Percentiles rank a stretch among this genome's conserved stretches.
Evolutionary conservation across 805 yeast species (phyloP).

Genomic region (Tetrapisispora nanseiensis): DNA sequence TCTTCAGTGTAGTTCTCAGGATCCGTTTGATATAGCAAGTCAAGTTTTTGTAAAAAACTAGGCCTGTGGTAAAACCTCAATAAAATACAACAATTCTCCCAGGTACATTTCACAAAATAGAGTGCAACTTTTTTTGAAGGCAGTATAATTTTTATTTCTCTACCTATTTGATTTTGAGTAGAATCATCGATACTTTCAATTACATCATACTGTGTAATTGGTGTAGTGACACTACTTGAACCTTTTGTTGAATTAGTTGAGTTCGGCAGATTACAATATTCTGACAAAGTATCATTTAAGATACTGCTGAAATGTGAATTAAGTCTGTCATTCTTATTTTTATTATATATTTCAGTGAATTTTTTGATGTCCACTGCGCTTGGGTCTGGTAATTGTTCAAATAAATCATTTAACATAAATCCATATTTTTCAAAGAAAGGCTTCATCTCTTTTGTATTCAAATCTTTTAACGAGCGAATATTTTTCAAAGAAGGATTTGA

Average conservation of each 20-base stretch:
- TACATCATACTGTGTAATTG: slow-evolving; percentile 5
- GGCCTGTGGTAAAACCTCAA: slow-evolving; percentile 85
- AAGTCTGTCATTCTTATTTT: not conserved
- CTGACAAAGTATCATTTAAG: not conserved
- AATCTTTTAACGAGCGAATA: not conserved
- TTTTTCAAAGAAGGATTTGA: not conserved
- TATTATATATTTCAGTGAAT: not conserved
- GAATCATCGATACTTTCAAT: slow-evolving; percentile 17
- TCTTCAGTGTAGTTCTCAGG: slow-evolving; percentile 66
- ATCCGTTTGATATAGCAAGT: slow-evolving; percentile 66
- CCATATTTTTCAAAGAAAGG: slow-evolving; percentile 7
- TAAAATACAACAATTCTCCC: slow-evolving; percentile 79
- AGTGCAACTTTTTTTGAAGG: slow-evolving; percentile 74
- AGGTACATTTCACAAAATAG: slow-evolving; percentile 62
- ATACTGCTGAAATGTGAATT: not conserved
- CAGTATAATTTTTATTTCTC: slow-evolving; percentile 54
- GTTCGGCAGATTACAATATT: not conserved
- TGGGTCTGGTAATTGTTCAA: slow-evolving; percentile 16
- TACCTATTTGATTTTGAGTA: slow-evolving; percentile 16
- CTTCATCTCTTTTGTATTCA: not conserved
- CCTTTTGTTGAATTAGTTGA: not conserved
- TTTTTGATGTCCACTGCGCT: slow-evolving; percentile 8
- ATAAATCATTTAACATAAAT: slow-evolving; percentile 11
- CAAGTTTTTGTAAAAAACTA: slow-evolving; percentile 63
- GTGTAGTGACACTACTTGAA: not conserved